A percentile compares a stretch with the other conserved stretches of the same genome.
These are phyloP conservation scores for Candida tropicalis DNA, from an alignment of 1,139 yeast genomes.

Conservation along the genomic window DNA sequence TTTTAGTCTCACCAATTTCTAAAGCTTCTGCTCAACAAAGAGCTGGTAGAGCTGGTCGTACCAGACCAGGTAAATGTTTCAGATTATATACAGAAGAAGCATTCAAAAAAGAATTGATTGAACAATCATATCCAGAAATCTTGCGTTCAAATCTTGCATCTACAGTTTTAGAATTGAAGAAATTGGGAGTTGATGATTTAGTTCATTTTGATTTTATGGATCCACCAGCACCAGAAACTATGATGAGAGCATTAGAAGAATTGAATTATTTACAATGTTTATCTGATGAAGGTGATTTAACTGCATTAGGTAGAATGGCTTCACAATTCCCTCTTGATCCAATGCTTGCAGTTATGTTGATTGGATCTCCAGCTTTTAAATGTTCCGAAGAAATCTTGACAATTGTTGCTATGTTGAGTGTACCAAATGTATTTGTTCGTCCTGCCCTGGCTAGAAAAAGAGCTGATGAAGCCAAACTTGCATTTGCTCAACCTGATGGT, in stretches of 20 bases:
- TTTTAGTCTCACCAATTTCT: conserved; percentile 93
- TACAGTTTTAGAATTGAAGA: conserved; percentile 89
- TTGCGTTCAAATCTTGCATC: conserved; percentile 87
- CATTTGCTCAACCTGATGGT: conserved; percentile 92
- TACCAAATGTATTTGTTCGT: conserved; percentile 92
- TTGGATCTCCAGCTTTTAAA: conserved; percentile 79
- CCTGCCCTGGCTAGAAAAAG: conserved; percentile 86
- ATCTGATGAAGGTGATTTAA: conserved; percentile 89
- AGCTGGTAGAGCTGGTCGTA: conserved; percentile 99
- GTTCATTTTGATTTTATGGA: conserved; percentile 99
- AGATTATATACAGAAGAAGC: conserved; percentile 96
- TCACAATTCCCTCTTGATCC: conserved; percentile 97
- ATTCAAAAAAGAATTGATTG: conserved; percentile 88
- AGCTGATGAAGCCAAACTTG: conserved; percentile 89
- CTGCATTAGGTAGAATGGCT: conserved; percentile 85
- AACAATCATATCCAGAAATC: conserved; percentile 95
- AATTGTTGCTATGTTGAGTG: conserved; percentile 87
- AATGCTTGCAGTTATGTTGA: conserved; percentile 88
- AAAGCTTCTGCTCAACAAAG: conserved; percentile 98
- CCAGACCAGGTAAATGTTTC: conserved; percentile 97
- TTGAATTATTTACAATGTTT: conserved; percentile 86
- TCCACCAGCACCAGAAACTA: conserved; percentile 99
- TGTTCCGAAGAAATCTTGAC: conserved; percentile 90
- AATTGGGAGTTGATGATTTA: conserved; percentile 91
- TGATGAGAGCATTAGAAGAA: conserved; percentile 98